These are phyloP conservation scores for Croton laevigatus DNA, from an alignment of 441 rosid genomes.

Conservation along the genomic window DNA sequence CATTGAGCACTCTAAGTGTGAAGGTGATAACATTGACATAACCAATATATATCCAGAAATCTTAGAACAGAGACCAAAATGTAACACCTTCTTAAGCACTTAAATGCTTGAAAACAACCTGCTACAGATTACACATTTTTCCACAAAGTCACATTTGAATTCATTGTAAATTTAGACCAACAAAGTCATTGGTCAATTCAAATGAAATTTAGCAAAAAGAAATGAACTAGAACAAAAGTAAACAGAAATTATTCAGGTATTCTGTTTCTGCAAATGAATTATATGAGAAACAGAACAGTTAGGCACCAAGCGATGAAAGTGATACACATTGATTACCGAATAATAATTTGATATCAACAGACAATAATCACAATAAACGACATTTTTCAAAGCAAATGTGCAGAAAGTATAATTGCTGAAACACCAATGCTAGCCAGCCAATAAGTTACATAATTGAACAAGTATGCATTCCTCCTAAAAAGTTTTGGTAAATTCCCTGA, in stretches of 20 bases:
- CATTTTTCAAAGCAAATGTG: background rate
- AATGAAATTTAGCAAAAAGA: background rate
- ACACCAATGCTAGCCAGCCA: background rate
- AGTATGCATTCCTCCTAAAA: background rate
- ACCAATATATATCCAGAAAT: background rate
- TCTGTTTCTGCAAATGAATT: background rate
- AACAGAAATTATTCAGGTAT: background rate
- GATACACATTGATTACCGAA: background rate
- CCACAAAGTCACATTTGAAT: background rate
- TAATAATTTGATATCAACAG: background rate
- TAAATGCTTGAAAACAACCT: background rate
- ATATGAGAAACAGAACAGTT: background rate
- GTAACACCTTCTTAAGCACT: background rate
- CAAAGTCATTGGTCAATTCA: background rate
- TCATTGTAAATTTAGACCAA: background rate
- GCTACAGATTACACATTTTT: background rate
- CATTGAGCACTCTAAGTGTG: background rate
- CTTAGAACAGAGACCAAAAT: background rate
- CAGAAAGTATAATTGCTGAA: background rate
- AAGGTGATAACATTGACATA: background rate
- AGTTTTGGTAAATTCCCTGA: background rate
- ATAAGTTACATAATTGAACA: background rate
- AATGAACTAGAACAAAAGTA: background rate
- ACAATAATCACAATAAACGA: background rate
- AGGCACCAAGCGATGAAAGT: background rate